Evolutionary conservation across 164 flowering plant species (phyloP), one percentile per base, ranked within the genome.

Genomic region (Echeveria elegans): DNA sequence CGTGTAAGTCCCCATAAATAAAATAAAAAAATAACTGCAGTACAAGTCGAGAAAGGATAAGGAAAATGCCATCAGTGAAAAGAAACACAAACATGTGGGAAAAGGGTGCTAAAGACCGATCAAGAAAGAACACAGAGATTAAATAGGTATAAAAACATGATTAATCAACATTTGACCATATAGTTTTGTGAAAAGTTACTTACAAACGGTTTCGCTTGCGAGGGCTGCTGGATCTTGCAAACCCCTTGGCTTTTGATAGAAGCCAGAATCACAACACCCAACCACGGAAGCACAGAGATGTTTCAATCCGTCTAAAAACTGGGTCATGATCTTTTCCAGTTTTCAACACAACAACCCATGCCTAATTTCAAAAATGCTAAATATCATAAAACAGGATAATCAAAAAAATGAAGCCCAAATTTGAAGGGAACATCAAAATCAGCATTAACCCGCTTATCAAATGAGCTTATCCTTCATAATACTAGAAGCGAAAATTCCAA

Each of bases 161-260:
- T 11, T 0, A 24, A 4, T 53, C 28, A 26, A 53, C 60, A 53
- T 28, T 53, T 50, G 19, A 21, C 40, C 8, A 6, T 6, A 26
- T 32, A 32, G 41, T 5, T 47, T 50, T 40, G 41, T 69, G 19
- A 40, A 64, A 32, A 66, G 62, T 38, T 53, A 79, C 92, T 61
- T 84, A 83, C 89, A 85, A 29, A 84, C 89, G 30, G 92, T 85
- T 77, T 83, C 88, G 58, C 88, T 80, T 28, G 92, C 92, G 69
- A 87, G 82, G 66, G 71, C 64, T 79, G 82, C 88, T 59, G 89
- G 89, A 76, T 85, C 76, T 71, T 81, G 83, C 48, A 85, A 82
- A 48, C 88, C 88, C 32, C 71, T 74, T 2, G 83, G 72, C 74
- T 77, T 84, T 73, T 76, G 83, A 66, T 73, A 74, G 19, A 77